phyloP scores from a whole-genome alignment of 2,329 filamentous ascomycete species.

The Microsporum canis region DNA sequence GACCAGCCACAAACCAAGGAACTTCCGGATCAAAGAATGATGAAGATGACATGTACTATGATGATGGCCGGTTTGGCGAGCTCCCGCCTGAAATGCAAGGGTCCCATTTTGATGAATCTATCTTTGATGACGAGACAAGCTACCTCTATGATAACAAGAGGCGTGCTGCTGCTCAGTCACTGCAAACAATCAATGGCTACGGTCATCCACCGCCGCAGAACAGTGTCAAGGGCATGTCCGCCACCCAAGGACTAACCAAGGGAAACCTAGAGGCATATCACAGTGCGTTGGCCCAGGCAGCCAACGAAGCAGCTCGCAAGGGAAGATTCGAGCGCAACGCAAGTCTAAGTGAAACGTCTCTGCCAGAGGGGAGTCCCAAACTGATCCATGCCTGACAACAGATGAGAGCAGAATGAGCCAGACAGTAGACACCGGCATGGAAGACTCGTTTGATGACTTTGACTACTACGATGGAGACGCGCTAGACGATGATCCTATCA shows the following conservation, averaged over 20 bases:
- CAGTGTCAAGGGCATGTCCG: neutral
- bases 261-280: slow-evolving; percentile 61
- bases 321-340: slow-evolving; percentile 60
- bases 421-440: slow-evolving; percentile 30
- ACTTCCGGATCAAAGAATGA: slow-evolving; percentile 11
- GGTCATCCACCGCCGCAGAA: neutral
- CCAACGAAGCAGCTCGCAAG: slow-evolving; percentile 61
- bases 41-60: slow-evolving; percentile 38
- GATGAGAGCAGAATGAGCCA: slow-evolving; percentile 42
- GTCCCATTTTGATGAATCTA: slow-evolving; percentile 37
- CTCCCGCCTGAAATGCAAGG: slow-evolving; percentile 23
- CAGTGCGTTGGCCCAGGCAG: slow-evolving; percentile 70
- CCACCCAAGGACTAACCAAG: slow-evolving; percentile 8
- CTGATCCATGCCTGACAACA: slow-evolving; percentile 37
- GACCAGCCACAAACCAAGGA: neutral
- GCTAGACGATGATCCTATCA: slow-evolving; percentile 77
- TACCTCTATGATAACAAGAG: slow-evolving; percentile 33
- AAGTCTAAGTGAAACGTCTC: slow-evolving; percentile 35
- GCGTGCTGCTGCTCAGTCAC: slow-evolving; percentile 3
- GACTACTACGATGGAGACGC: slow-evolving; percentile 53
- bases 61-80: slow-evolving; percentile 36
- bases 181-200: neutral
- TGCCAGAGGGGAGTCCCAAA: slow-evolving; percentile 27
- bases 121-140: slow-evolving; percentile 39
- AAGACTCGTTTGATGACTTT: slow-evolving; percentile 33